Conservation (phyloP, 805 yeast species). For the Wickerhamiella musiphila region DNA sequence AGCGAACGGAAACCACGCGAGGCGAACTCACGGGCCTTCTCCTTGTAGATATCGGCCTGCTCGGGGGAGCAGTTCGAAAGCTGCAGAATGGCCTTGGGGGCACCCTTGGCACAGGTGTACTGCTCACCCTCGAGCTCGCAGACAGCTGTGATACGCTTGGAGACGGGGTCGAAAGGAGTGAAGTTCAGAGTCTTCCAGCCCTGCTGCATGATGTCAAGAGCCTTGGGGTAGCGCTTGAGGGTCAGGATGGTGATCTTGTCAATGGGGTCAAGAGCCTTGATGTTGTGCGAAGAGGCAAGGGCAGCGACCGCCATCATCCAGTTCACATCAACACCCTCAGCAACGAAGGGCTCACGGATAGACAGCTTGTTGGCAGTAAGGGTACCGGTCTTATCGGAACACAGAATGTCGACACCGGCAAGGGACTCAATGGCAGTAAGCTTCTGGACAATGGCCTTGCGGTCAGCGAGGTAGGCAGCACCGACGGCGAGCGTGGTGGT, state of each 20-base stretch:
- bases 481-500: constrained; percentile 98
- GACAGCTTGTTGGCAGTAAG: constrained; percentile 91
- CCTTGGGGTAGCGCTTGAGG: constrained; percentile 77
- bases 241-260: constrained; percentile 93
- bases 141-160: constrained; percentile 88
- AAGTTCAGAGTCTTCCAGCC: constrained; percentile 39
- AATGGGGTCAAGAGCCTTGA: constrained; percentile 94
- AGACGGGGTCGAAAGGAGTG: constrained; percentile 96
- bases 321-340: constrained; percentile 92
- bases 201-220: constrained; percentile 29
- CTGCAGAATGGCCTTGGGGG: constrained; percentile 79
- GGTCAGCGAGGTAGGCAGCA: constrained; percentile 95
- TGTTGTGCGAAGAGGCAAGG: constrained; percentile 95
- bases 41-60: constrained; percentile 83
- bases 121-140: constrained; percentile 93
- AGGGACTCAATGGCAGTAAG: constrained; percentile 90
- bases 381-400: constrained; percentile 97
- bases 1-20: constrained; percentile 96
- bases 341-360: constrained; percentile 93
- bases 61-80: constrained; percentile 51
- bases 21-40: constrained; percentile 94
- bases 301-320: constrained; percentile 96
- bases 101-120: constrained; percentile 94
- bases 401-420: constrained; percentile 93
- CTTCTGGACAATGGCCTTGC: constrained; percentile 92